Conservation (phyloP, 1,284 basidiomycete species). For the Trametes versicolor region DNA sequence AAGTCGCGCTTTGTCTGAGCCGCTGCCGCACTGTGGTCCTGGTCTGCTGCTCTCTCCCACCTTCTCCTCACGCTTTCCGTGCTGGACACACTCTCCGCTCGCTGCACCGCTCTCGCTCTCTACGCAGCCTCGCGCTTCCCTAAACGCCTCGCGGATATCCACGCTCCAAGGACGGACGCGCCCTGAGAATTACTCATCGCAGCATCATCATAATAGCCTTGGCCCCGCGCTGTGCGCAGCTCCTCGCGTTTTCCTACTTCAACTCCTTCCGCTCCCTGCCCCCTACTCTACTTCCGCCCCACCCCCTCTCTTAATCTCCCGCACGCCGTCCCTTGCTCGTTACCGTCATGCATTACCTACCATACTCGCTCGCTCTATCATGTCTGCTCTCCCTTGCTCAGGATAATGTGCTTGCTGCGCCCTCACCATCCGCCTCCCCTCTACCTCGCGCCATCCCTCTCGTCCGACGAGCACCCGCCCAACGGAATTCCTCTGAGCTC, state of each 20-base stretch:
- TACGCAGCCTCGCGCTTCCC: neutral
- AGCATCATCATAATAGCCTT: conserved; percentile 31
- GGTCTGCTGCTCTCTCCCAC: conserved; percentile 3
- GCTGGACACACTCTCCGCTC: conserved; percentile 23
- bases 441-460: conserved; percentile 37
- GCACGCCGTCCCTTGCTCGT: conserved; percentile 11
- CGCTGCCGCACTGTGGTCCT: neutral
- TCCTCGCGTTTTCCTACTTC: conserved; percentile 24
- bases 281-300: conserved; percentile 13
- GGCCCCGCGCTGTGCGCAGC: conserved; percentile 37
- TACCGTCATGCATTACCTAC: conserved; percentile 35
- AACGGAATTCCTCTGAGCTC: conserved; percentile 31
- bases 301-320: conserved; percentile 9
- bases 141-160: conserved; percentile 3
- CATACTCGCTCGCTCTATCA: conserved; percentile 38
- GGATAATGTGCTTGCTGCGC: conserved; percentile 38
- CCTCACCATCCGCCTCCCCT: conserved; percentile 24
- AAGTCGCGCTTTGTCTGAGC: neutral
- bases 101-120: conserved; percentile 2
- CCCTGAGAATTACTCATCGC: conserved; percentile 28
- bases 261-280: conserved; percentile 27
- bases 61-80: conserved; percentile 18
- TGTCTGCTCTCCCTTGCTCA: conserved; percentile 35
- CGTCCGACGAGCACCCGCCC: conserved; percentile 27
- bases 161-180: conserved; percentile 9